Evolutionary conservation across 148 eudicot genomes (phyloP).

Genomic region (Spergularia marina): DNA sequence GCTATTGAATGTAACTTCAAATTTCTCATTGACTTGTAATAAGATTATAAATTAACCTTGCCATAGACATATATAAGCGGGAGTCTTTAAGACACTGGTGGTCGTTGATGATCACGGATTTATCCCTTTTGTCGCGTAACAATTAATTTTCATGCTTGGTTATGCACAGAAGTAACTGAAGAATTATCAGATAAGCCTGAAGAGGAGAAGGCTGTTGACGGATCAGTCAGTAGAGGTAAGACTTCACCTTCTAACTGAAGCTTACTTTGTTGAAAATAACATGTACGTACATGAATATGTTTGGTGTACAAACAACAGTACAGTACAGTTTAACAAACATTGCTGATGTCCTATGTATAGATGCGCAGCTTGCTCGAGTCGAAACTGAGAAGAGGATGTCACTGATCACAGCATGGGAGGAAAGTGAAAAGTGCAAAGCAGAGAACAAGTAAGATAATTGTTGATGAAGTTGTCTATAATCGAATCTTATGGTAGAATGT

Average conservation of each 20-base stretch:
- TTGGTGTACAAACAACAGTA: neutral
- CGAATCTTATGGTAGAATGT: too few species aligned
- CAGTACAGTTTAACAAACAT: neutral
- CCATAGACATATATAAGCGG: too few species aligned
- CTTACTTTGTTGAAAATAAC: neutral
- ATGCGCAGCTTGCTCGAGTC: slow-evolving; percentile 63
- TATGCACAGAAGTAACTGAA: slow-evolving; percentile 34
- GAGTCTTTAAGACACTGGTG: neutral
- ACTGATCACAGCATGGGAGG: slow-evolving; percentile 93
- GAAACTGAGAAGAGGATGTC: slow-evolving; percentile 77
- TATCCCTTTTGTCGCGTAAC: neutral
- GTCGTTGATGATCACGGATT: neutral
- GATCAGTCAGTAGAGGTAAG: slow-evolving; percentile 69
- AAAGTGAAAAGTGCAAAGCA: slow-evolving; percentile 78
- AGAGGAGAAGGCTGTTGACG: slow-evolving; percentile 31
- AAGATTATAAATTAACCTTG: too few species aligned
- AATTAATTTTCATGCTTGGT: neutral
- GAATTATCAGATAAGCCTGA: slow-evolving; percentile 44
- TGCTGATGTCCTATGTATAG: slow-evolving; percentile 31
- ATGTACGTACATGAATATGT: neutral
- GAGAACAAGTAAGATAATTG: slow-evolving; percentile 68
- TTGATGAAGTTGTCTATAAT: neutral
- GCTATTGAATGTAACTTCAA: neutral
- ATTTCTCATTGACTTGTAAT: neutral
- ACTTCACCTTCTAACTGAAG: neutral